These are phyloP conservation scores for Salix suchowensis DNA, from an alignment of 345 rosid species.

Conservation along the genomic window DNA sequence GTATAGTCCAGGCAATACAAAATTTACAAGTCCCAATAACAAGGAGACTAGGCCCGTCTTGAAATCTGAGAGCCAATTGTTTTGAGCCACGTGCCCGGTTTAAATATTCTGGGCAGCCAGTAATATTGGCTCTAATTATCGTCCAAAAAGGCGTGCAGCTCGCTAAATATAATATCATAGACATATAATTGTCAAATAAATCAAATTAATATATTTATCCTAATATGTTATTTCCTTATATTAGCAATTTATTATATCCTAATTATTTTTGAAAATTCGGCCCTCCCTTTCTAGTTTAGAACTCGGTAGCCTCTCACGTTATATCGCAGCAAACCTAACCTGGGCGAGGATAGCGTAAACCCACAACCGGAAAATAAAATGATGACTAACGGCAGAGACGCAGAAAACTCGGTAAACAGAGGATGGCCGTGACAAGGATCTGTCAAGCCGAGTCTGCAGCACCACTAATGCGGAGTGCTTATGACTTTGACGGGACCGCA, in stretches of 20 bases:
- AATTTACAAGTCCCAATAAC: not conserved
- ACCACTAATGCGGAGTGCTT: too few relatives aligned
- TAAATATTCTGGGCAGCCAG: not conserved
- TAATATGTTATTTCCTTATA: too few relatives aligned
- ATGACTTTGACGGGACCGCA: not conserved
- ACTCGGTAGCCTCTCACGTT: too few relatives aligned
- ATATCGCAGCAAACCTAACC: too few relatives aligned
- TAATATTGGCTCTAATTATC: not conserved
- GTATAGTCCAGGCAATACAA: not conserved
- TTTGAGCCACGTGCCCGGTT: constrained; percentile 12
- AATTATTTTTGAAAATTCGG: too few relatives aligned
- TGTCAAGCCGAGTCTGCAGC: not conserved
- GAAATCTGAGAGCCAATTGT: not conserved
- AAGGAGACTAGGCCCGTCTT: not conserved
- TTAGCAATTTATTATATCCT: too few relatives aligned
- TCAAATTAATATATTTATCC: too few relatives aligned
- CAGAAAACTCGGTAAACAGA: not conserved
- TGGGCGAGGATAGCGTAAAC: too few relatives aligned
- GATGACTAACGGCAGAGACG: not conserved
- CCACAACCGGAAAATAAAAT: not conserved
- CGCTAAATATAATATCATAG: not conserved
- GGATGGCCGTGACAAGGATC: not conserved
- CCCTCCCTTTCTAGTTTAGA: too few relatives aligned
- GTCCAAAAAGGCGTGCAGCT: not conserved
- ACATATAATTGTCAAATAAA: too few relatives aligned